These are phyloP conservation scores for Penstemon barbatus DNA, from an alignment of 257 asterid genomes.

Conservation along the genomic window DNA sequence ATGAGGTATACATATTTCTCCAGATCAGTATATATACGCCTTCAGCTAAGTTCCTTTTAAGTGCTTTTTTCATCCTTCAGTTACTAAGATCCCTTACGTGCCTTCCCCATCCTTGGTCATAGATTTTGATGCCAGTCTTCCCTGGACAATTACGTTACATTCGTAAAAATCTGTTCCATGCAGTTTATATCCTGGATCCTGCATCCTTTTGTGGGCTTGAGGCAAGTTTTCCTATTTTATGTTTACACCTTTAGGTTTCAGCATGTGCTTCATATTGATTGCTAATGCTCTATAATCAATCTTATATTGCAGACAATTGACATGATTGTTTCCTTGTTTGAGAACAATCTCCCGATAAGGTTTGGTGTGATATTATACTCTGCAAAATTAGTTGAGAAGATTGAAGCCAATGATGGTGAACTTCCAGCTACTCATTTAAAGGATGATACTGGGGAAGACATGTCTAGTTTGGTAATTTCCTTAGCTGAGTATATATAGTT, in stretches of 20 bases:
- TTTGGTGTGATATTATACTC: conserved; percentile 95
- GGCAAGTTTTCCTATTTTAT: conserved; percentile 50
- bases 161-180: conserved; percentile 92
- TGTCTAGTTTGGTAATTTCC: conserved; percentile 80
- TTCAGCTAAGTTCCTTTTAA: background rate
- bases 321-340: conserved; percentile 68
- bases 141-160: conserved; percentile 99
- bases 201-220: conserved; percentile 83
- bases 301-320: conserved; percentile 67
- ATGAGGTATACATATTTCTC: conserved; percentile 57
- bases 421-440: conserved; percentile 49
- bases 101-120: conserved; percentile 29
- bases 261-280: conserved; percentile 30
- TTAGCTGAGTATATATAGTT: conserved; percentile 12
- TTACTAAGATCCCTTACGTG: conserved; percentile 26
- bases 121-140: conserved; percentile 98
- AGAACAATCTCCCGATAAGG: conserved; percentile 87
- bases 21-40: conserved; percentile 9
- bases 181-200: conserved; percentile 90
- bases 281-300: conserved; percentile 30
- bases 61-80: background rate
- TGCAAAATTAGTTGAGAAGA: conserved; percentile 53
- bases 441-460: conserved; percentile 54
- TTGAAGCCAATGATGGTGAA: conserved; percentile 74
- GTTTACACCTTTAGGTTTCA: conserved; percentile 2